Evolutionary conservation across 208 protist species (phyloP).

Genomic region (Acanthamoeba sp.): DNA sequence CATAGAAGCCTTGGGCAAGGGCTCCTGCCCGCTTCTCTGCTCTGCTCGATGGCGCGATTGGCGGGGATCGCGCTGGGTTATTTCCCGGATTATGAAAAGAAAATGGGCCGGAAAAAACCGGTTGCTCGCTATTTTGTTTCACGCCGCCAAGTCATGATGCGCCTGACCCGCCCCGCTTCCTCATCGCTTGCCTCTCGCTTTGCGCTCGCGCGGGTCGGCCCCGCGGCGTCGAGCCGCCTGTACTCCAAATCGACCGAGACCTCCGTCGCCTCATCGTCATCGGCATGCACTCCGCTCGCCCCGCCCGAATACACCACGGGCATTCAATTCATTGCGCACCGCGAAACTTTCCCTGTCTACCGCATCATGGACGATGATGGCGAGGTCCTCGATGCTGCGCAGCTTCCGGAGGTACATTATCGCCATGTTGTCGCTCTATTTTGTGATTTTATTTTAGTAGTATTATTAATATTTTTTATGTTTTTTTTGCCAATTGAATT

Average conservation of each 20-base stretch:
- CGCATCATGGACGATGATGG: conserved; percentile 86
- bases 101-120: too few relatives aligned
- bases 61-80: too few relatives aligned
- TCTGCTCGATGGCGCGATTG: too few relatives aligned
- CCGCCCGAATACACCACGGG: conserved; percentile 54
- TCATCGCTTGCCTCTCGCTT: too few relatives aligned
- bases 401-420: conserved; percentile 83
- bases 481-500: not conserved
- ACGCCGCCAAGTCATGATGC: too few relatives aligned
- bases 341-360: conserved; percentile 78
- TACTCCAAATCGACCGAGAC: not conserved
- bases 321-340: conserved; percentile 26
- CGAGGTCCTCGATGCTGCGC: conserved; percentile 73
- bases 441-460: not conserved
- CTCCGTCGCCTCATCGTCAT: not conserved
- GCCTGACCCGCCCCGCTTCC: too few relatives aligned
- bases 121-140: too few relatives aligned
- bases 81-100: too few relatives aligned
- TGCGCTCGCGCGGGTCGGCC: not conserved
- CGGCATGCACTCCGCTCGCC: conserved; percentile 20
- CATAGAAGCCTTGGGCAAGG: too few relatives aligned
- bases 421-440: not conserved
- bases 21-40: too few relatives aligned
- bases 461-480: too few relatives aligned
- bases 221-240: not conserved